Evolutionary conservation across 331 rosid species (phyloP).

Genomic region (Acacia concinna): DNA sequence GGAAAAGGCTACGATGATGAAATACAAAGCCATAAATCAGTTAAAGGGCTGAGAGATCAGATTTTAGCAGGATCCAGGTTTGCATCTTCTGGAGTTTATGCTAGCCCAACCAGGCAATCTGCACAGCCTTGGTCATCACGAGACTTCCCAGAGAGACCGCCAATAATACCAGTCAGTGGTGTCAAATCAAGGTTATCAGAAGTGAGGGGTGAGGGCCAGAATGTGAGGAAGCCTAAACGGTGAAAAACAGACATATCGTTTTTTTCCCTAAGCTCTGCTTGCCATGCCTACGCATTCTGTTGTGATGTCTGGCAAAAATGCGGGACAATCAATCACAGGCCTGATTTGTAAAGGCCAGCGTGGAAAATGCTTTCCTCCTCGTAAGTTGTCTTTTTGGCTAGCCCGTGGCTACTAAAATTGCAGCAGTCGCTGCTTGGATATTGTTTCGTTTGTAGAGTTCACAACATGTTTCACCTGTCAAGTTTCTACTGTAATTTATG

Average conservation of each 20-base stretch:
- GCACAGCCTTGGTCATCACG: conserved; percentile 72
- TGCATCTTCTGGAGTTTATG: conserved; percentile 56
- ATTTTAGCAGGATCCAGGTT: conserved; percentile 64
- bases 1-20: conserved; percentile 61
- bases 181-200: conserved; percentile 78
- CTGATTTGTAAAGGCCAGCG: conserved; percentile 20
- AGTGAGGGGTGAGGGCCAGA: conserved; percentile 56
- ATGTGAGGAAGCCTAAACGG: conserved; percentile 63
- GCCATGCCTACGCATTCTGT: neutral
- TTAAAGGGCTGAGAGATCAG: conserved; percentile 74
- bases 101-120: conserved; percentile 82
- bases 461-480: conserved; percentile 36
- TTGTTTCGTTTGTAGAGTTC: conserved; percentile 61
- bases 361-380: neutral
- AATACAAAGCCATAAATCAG: conserved; percentile 67
- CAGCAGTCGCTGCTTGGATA: conserved; percentile 51
- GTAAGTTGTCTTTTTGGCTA: conserved; percentile 16
- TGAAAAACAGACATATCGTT: conserved; percentile 30
- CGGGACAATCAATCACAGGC: conserved; percentile 11
- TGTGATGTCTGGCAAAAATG: conserved; percentile 7
- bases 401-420: conserved; percentile 39
- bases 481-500: conserved; percentile 47
- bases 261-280: conserved; percentile 2
- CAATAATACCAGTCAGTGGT: conserved; percentile 50
- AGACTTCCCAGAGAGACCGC: conserved; percentile 65